phyloP scores from a whole-genome alignment of 345 rosid species.

The Murraya koenigii region DNA sequence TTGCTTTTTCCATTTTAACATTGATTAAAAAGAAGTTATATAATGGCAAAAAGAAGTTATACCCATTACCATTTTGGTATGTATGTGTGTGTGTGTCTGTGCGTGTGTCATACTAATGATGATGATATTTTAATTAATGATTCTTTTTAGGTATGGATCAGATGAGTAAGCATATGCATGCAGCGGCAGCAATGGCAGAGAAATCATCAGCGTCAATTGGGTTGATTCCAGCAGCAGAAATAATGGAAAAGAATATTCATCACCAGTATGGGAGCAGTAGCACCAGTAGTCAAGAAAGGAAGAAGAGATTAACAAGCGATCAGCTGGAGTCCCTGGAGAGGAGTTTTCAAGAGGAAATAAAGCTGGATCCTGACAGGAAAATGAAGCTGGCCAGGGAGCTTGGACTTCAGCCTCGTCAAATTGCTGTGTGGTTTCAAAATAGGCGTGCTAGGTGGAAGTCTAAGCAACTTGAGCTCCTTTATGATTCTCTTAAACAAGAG shows the following conservation, averaged over 20 bases:
- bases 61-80: background rate
- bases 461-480: conserved; percentile 75
- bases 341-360: conserved; percentile 81
- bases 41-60: background rate
- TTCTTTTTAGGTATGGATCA: conserved; percentile 43
- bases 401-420: conserved; percentile 84
- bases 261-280: conserved; percentile 16
- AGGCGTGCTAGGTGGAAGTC: conserved; percentile 88
- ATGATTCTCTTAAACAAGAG: conserved; percentile 66
- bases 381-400: conserved; percentile 79
- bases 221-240: conserved; percentile 20
- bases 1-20: background rate
- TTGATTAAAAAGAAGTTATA: no score
- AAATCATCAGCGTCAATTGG: conserved; percentile 22
- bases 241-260: conserved; percentile 39
- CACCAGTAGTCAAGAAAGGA: conserved; percentile 39
- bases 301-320: conserved; percentile 64
- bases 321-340: conserved; percentile 76
- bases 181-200: conserved; percentile 29
- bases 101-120: background rate
- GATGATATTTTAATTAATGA: background rate
- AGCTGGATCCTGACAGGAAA: conserved; percentile 77
- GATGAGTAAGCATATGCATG: conserved; percentile 28
- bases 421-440: conserved; percentile 94
- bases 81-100: background rate